Conservation (phyloP, 192 early-diverging fungal species). For the Nowakowskiella sp. region DNA sequence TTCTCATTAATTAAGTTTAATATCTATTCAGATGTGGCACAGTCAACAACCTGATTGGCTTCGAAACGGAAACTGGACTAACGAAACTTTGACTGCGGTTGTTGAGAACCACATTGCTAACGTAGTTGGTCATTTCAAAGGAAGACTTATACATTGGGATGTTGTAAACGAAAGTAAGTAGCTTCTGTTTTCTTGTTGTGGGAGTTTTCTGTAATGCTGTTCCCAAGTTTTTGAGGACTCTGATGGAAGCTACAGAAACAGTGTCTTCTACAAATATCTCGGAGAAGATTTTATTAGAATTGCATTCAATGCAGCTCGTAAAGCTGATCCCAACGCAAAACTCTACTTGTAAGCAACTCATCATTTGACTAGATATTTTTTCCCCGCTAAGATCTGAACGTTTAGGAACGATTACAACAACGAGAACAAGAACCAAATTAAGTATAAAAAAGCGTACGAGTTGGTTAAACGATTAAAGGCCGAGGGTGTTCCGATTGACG, state of each 20-base stretch:
- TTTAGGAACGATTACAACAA: conserved; percentile 26
- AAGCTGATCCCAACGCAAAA: conserved; percentile 21
- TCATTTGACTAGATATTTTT: no score
- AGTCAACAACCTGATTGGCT: not conserved
- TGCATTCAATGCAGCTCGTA: conserved; percentile 25
- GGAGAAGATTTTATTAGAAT: conserved; percentile 16
- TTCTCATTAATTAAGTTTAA: not conserved
- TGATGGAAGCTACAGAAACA: conserved; percentile 19
- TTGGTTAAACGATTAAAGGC: conserved; percentile 9
- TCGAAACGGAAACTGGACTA: not conserved
- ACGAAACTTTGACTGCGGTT: conserved; percentile 9
- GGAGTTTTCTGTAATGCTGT: no score
- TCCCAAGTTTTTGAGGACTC: no score
- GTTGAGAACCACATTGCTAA: conserved; percentile 5
- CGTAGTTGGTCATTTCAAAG: conserved; percentile 9
- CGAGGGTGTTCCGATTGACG: conserved; percentile 24
- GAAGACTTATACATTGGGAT: conserved; percentile 14
- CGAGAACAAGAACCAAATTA: conserved; percentile 11
- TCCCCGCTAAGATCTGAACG: no score
- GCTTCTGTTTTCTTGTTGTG: no score
- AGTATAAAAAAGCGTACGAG: conserved; percentile 11
- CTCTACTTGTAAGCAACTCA: no score
- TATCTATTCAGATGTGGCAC: not conserved
- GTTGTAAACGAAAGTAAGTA: conserved; percentile 9
- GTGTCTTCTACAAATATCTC: conserved; percentile 13